These are phyloP conservation scores for Diutina ranongensis DNA, from an alignment of 1,139 yeast genomes.

Conservation along the genomic window DNA sequence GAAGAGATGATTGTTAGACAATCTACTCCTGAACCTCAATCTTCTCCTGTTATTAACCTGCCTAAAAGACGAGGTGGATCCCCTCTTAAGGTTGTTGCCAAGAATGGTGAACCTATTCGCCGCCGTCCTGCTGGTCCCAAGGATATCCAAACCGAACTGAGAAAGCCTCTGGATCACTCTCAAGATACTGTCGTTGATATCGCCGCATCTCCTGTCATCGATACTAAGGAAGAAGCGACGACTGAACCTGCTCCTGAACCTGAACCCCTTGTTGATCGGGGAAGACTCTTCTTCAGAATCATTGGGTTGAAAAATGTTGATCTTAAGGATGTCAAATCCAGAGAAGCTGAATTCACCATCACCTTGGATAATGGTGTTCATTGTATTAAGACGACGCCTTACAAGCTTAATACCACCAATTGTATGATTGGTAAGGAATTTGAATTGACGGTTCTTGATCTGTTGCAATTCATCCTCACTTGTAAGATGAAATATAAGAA, in stretches of 20 bases:
- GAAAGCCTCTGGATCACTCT: slow-evolving; percentile 7
- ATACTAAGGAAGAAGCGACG: not conserved
- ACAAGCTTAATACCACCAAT: slow-evolving; percentile 29
- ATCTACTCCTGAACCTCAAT: not conserved
- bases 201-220: slow-evolving; percentile 7
- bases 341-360: slow-evolving; percentile 54
- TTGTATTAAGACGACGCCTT: slow-evolving; percentile 64
- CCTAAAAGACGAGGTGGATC: not conserved
- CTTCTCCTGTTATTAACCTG: not conserved
- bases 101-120: slow-evolving; percentile 1
- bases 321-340: slow-evolving; percentile 43
- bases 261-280: slow-evolving; percentile 16
- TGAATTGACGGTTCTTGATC: slow-evolving; percentile 61
- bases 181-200: slow-evolving; percentile 7
- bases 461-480: slow-evolving; percentile 62
- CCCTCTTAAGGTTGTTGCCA: slow-evolving; percentile 3
- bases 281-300: slow-evolving; percentile 62
- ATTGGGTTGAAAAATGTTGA: slow-evolving; percentile 45
- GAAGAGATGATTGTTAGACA: not conserved
- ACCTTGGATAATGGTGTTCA: slow-evolving; percentile 87
- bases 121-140: not conserved
- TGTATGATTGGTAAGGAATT: slow-evolving; percentile 66
- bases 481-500: slow-evolving; percentile 53
- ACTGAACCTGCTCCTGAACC: slow-evolving; percentile 5
- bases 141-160: not conserved